Evolutionary conservation across 352 stramenopile genomes (phyloP).

Genomic region (Globisporangium parvum): DNA sequence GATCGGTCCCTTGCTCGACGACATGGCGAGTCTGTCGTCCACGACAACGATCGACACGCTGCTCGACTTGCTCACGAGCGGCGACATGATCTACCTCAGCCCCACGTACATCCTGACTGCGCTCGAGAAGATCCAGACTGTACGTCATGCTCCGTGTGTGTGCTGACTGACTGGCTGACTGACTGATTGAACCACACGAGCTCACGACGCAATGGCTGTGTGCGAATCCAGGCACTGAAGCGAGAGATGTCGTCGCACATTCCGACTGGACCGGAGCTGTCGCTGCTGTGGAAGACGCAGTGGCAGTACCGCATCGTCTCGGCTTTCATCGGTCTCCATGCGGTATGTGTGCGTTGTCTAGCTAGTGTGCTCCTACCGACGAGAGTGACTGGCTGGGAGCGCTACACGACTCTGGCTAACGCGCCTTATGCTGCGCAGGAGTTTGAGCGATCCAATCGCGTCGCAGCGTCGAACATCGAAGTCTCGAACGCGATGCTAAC

Average conservation of each 20-base stretch:
- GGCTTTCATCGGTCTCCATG: conserved; percentile 49
- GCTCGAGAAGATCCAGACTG: conserved; percentile 55
- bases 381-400: too few relatives aligned
- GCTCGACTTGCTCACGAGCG: conserved; percentile 58
- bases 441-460: conserved; percentile 17
- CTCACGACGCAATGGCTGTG: background rate
- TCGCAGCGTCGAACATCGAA: conserved; percentile 14
- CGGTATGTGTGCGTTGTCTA: conserved; percentile 22
- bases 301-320: conserved; percentile 67
- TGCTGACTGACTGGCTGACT: background rate
- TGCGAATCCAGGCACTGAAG: conserved; percentile 31
- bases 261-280: conserved; percentile 50
- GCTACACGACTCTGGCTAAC: too few relatives aligned
- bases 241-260: conserved; percentile 53
- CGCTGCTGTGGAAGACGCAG: conserved; percentile 55
- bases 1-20: conserved; percentile 46
- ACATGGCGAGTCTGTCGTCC: conserved; percentile 59
- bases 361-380: background rate
- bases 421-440: conserved; percentile 7
- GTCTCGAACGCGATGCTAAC: conserved; percentile 8
- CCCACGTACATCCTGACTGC: conserved; percentile 56
- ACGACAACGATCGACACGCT: conserved; percentile 61
- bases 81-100: conserved; percentile 52
- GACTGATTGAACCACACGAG: too few relatives aligned
- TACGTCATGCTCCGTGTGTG: conserved; percentile 17